Percentiles rank a stretch among this genome's conserved stretches.
Evolutionary conservation across 2,329 filamentous ascomycete genomes (phyloP).

Genomic region (Fusarium keratoplasticum): DNA sequence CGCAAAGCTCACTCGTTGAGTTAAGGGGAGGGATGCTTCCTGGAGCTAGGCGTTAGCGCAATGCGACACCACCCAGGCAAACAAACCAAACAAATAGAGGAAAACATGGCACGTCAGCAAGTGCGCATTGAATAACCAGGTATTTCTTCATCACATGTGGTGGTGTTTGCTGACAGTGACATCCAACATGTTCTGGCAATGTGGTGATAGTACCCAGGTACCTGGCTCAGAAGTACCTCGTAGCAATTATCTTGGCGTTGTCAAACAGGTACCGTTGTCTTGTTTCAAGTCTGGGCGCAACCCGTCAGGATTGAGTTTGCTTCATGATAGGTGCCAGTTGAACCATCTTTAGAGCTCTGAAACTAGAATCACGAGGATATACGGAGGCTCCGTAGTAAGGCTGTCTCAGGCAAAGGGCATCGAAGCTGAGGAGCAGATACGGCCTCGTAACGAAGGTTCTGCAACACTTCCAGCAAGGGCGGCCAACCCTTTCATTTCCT

Average conservation of each 20-base stretch:
- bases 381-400: neutral
- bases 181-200: neutral
- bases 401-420: neutral
- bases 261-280: neutral
- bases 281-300: neutral
- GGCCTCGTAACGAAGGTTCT: constrained; percentile 9
- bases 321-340: neutral
- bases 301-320: constrained; percentile 1
- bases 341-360: neutral
- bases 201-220: constrained; percentile 3
- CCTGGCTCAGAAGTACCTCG: neutral
- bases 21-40: constrained; percentile 13
- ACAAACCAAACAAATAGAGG: constrained; percentile 20
- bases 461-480: constrained; percentile 30
- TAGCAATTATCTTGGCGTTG: neutral
- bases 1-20: constrained; percentile 9
- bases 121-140: neutral
- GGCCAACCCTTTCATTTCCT: constrained; percentile 43
- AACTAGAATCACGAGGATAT: neutral
- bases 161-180: neutral
- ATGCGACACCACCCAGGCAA: constrained; percentile 13
- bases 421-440: neutral
- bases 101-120: neutral
- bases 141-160: neutral
- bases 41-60: constrained; percentile 10